phyloP scores from a whole-genome alignment of 1,284 basidiomycete species.

The Tylopilus orsonianus region DNA sequence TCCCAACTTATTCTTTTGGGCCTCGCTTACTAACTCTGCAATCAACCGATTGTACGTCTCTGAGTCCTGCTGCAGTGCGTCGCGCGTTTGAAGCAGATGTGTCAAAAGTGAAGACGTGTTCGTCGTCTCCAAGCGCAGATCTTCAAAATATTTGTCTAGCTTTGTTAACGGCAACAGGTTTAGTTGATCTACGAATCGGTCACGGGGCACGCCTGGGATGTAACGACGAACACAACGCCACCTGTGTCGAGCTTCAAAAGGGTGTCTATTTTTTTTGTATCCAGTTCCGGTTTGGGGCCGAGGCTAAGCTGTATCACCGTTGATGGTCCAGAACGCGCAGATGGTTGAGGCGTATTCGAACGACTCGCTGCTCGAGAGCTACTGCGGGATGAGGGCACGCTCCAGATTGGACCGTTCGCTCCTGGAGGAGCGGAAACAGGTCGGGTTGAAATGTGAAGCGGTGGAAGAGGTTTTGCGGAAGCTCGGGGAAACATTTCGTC shows the following conservation, averaged over 20 bases:
- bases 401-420: conserved; percentile 42
- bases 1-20: conserved; percentile 72
- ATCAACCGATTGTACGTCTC: conserved; percentile 83
- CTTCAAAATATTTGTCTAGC: conserved; percentile 64
- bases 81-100: conserved; percentile 78
- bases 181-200: conserved; percentile 55
- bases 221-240: conserved; percentile 31
- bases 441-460: conserved; percentile 79
- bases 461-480: conserved; percentile 69
- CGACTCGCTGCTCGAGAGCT: conserved; percentile 46
- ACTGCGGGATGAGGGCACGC: conserved; percentile 40
- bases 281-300: conserved; percentile 70
- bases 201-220: conserved; percentile 1
- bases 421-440: conserved; percentile 77
- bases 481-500: conserved; percentile 85
- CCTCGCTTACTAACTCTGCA: conserved; percentile 78
- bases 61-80: conserved; percentile 83
- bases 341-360: conserved; percentile 57
- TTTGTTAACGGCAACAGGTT: conserved; percentile 65
- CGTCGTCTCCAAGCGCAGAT: conserved; percentile 68
- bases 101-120: conserved; percentile 74
- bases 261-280: conserved; percentile 61
- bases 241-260: conserved; percentile 71
- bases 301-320: conserved; percentile 57
- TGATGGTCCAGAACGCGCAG: conserved; percentile 36